Evolutionary conservation across 2,329 filamentous ascomycete genomes (phyloP).

Genomic region (Tolypocladium album): DNA sequence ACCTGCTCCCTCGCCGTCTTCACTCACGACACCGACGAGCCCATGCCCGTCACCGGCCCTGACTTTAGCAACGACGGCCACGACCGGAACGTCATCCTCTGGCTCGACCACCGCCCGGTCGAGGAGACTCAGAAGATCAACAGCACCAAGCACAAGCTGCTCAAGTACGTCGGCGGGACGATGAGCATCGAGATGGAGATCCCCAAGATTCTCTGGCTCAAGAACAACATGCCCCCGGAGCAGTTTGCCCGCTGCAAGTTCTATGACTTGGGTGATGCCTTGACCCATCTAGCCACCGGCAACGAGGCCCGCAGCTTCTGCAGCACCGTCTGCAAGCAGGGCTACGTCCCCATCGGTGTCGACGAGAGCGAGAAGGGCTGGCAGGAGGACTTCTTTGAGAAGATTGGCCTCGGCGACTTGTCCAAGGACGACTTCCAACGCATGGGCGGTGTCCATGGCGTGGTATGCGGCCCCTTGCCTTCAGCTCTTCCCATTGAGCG

Average conservation of each 20-base stretch:
- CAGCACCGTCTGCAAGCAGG: conserved; percentile 95
- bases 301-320: conserved; percentile 89
- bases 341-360: conserved; percentile 90
- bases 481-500: not conserved
- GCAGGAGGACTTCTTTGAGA: conserved; percentile 87
- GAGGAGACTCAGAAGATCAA: conserved; percentile 92
- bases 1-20: conserved; percentile 97
- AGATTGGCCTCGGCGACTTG: conserved; percentile 79
- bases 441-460: conserved; percentile 87
- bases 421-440: conserved; percentile 80
- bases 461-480: conserved; percentile 41
- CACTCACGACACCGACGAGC: conserved; percentile 77
- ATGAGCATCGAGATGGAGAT: conserved; percentile 99
- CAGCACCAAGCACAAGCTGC: conserved; percentile 78
- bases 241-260: conserved; percentile 92
- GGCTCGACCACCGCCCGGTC: conserved; percentile 90
- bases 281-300: conserved; percentile 90
- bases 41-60: conserved; percentile 80
- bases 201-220: conserved; percentile 95
- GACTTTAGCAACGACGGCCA: conserved; percentile 66
- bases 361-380: conserved; percentile 96
- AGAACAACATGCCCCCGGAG: conserved; percentile 93
- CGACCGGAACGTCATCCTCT: conserved; percentile 90
- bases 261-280: conserved; percentile 84
- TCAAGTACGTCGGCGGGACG: conserved; percentile 91